Base-by-base conservation (phyloP, 2,329 filamentous ascomycete genomes). In the Helotiales sp. region DNA sequence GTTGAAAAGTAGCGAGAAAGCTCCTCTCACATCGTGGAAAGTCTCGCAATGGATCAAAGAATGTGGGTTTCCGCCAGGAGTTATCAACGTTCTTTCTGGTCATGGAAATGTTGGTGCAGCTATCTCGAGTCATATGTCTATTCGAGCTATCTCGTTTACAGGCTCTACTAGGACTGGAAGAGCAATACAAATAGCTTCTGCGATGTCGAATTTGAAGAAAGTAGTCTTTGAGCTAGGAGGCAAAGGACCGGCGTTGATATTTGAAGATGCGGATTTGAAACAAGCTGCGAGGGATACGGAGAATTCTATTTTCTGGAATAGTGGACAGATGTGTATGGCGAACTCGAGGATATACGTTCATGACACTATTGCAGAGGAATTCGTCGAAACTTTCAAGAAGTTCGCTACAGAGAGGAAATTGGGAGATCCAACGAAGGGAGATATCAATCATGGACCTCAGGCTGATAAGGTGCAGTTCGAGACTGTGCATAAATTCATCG, bases 241-340 rank as follows among this genome's bases (percentile, higher is more conserved):
- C 15, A 78, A 79, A 61, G 73, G 69, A 8, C 76, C 76, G 0
- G 72, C 72, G 1, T 67, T 78, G 5, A 69, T 78, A 6, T 78
- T 79, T 57, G 73, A 77, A 30, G 76, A 78, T 61, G 68, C 66
- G 15, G 71, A 77, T 60, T 65, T 79, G 9, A 74, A 77, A 4
- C 75, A 77, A 79, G 77, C 55, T 83, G 85, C 70, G 6, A 63
- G 57, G 4, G 75, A 72, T 72, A 68, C 69, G 13, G 68, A 68
- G 25, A 69, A 70, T 55, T 66, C 73, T 12, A 72, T 91, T 79
- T 86, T 89, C 76, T 84, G 83, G 56, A 90, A 90, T 66, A 85
- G 85, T 0, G 88, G 88, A 17, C 88, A 91, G 71, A 86, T 90
- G 48, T 91, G 88, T 76, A 89, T 87, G 31, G 90, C 90, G 63